Conservation (phyloP, 306 rosid genomes). For the Amphicarpaea edgeworthii region DNA sequence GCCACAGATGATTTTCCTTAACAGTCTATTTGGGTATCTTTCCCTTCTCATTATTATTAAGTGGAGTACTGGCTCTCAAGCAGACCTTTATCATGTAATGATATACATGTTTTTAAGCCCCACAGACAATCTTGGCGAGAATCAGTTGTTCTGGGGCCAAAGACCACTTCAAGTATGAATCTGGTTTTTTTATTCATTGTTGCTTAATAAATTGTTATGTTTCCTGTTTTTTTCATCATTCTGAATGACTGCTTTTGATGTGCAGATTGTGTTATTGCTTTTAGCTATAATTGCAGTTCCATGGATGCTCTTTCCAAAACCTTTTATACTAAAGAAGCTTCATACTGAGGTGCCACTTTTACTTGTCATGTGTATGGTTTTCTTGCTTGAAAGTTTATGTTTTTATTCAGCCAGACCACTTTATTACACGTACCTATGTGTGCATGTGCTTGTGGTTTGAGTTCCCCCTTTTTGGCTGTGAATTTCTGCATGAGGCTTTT, state of each 20-base stretch:
- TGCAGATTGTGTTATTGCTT: constrained; percentile 92
- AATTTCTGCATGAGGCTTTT: constrained; percentile 24
- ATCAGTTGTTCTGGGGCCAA: constrained; percentile 98
- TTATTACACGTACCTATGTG: constrained; percentile 19
- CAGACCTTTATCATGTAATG: constrained; percentile 99
- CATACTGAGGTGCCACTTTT: constrained; percentile 76
- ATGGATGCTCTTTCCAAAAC: constrained; percentile 99
- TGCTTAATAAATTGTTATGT: constrained; percentile 26
- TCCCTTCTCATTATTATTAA: constrained; percentile 92
- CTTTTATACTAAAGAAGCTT: constrained; percentile 89
- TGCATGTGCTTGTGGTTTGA: constrained; percentile 42
- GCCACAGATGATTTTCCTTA: constrained; percentile 96
- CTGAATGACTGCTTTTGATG: constrained; percentile 47
- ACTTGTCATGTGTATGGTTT: constrained; percentile 41
- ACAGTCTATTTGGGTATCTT: constrained; percentile 98
- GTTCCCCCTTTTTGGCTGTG: constrained; percentile 26
- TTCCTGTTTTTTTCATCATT: constrained; percentile 34
- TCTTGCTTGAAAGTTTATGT: constrained; percentile 19
- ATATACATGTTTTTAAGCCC: constrained; percentile 99
- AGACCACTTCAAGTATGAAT: constrained; percentile 88
- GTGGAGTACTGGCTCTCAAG: constrained; percentile 99
- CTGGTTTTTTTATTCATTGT: constrained; percentile 39
- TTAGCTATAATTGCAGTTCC: constrained; percentile 95
- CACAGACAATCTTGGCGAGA: constrained; percentile 88
- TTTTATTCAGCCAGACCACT: constrained; percentile 35